Base-by-base conservation (phyloP, 2,329 filamentous ascomycete genomes). In the Beauveria bassiana region DNA sequence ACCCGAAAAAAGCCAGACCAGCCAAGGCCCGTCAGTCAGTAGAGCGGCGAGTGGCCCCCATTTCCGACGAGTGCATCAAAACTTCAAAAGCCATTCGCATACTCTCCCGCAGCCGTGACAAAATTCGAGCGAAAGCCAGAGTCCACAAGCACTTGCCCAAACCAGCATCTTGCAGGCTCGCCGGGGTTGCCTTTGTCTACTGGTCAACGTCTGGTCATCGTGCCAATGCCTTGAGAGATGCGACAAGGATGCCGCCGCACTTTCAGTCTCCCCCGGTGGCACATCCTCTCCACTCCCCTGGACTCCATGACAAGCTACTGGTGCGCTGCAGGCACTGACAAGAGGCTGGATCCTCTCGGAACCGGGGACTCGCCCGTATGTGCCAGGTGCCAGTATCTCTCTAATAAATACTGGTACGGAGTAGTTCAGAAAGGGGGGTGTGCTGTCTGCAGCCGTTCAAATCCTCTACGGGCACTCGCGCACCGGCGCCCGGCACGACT, bases 251-350 rank as follows among this genome's bases (percentile, higher is more conserved):
- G 28, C 49, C 40, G 42, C 58, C 45, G 58, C 58, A 46, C 58
- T 28, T 53, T 50, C 58, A 54, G 28, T 60, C 58, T 60, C 58
- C 58, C 58, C 58, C 50, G 58, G 57, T 60, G 57, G 58, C 58
- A 60, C 57, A 60, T 53, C 58, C 58, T 60, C 49, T 60, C 58
- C 58, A 60, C 58, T 42, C 50, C 38, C n/a, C 47, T 24, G 40
- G 22, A 20, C 20, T 53, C 49, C 38, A 40, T 53, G 50, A 60
- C 50, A 20, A 38, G 47, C 31, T 42, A 47, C 42, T 49, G 47
- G 46, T 59, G 47, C 56, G 46, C 49, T 28, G 40, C 49, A 31
- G 49, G 49, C 31, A 34, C 28, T 40, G 49, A 60, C 26, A 46
- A 46, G 57, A 46, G 49, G 47, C 40, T 60, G 57, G 57, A 60